Base-by-base conservation (phyloP, 2,329 filamentous ascomycete genomes). In the Xylaria sp. region DNA sequence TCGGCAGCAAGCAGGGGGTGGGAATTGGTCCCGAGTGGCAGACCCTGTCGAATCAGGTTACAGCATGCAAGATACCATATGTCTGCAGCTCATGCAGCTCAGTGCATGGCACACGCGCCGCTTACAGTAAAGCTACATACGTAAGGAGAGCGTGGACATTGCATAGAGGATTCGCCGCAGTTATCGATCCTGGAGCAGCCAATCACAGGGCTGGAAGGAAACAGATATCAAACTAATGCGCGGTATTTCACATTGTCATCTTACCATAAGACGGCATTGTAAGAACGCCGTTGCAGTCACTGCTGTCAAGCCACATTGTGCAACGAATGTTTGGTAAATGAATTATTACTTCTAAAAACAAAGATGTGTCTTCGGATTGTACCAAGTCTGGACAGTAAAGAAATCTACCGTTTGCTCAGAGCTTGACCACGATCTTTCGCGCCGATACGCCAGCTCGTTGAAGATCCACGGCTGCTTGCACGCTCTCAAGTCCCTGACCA, bases 381-480 rank as follows among this genome's bases (percentile, higher is more conserved):
- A 33, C 15, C 15, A n/a, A 55, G 51, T 33, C n/a, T 7, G 7
- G 20, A 31, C 3, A n/a, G 15, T 46, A 8, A 18, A 31, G 15
- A 13, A 31, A 54, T n/a, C 28, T 3, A 8, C 10, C 23, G 25
- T 15, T 18, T 15, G 9, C 4, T 55, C 9, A 72, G 20, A 75
- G 46, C 52, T 68, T 72, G 28, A 83, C 78, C 18, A 84, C 82
- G 28, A 84, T 31, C 72, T 85, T 85, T 72, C 78, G 78, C 1
- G 79, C 83, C 8, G 81, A 82, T 1, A 84, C 80, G 2, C 82
- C 82, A 57, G 79, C 77, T 49, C 69, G 77, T 3, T 80, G 70
- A 0, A 78, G 33, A 71, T 83, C 79, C 36, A 85, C 65, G 0
- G 77, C 83, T 7, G 77, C 78, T 63, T 86, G 82, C 1, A 85